phyloP scores from a whole-genome alignment of 2,329 filamentous ascomycete genomes.

The Pestalotiopsis sp. region DNA sequence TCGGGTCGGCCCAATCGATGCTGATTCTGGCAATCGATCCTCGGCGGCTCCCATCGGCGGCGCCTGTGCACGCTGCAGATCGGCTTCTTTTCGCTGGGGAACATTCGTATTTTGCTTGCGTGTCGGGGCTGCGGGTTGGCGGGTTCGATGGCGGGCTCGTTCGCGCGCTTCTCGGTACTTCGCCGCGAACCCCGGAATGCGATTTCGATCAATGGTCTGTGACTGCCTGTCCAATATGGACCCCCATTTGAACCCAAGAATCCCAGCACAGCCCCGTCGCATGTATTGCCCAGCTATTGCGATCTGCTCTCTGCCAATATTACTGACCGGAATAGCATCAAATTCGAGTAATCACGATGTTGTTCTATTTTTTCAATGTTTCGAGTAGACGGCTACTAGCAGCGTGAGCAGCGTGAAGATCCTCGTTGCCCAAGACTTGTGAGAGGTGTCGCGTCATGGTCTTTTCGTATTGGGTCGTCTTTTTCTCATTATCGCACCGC shows the following conservation, averaged over 20 bases:
- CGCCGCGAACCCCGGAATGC: background rate
- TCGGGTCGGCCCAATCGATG: no score
- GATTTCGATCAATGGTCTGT: background rate
- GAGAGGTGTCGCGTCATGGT: background rate
- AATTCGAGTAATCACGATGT: background rate
- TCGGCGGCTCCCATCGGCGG: background rate
- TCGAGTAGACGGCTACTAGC: background rate
- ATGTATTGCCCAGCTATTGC: background rate
- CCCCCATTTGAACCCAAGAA: background rate
- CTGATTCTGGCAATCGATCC: no score
- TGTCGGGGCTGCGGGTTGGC: background rate
- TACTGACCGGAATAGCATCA: background rate
- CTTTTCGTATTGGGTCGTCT: background rate
- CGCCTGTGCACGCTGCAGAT: background rate
- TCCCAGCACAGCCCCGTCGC: conserved; percentile 3
- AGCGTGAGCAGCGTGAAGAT: background rate
- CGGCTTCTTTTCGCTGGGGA: background rate
- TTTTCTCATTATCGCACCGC: background rate
- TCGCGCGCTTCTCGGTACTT: background rate
- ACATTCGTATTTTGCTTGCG: background rate
- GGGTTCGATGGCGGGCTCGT: no score
- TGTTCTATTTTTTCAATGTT: background rate
- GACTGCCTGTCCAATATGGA: background rate
- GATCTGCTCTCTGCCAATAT: background rate
- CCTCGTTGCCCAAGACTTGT: no score